Evolutionary conservation across 306 rosid species (phyloP).

Genomic region (Prunus davidiana): DNA sequence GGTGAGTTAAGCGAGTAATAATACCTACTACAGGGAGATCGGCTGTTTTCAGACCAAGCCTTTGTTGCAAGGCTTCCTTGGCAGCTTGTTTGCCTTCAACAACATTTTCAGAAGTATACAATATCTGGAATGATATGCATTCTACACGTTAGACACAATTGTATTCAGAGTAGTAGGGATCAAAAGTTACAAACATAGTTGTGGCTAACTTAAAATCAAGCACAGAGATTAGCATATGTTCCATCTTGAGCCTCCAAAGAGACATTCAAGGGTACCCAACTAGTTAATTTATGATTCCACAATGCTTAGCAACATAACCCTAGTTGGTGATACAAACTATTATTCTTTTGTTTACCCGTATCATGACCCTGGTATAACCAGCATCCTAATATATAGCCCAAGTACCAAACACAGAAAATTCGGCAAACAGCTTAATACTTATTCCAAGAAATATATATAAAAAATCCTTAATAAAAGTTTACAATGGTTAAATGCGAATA

Average conservation of each 20-base stretch:
- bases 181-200: background rate
- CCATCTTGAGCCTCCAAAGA: background rate
- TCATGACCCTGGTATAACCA: background rate
- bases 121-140: slow-evolving; percentile 48
- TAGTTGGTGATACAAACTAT: background rate
- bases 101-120: slow-evolving; percentile 88
- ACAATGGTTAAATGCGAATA: background rate
- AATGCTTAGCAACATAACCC: background rate
- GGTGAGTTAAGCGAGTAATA: slow-evolving; percentile 85
- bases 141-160: slow-evolving; percentile 23
- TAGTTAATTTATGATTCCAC: background rate
- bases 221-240: background rate
- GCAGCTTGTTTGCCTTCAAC: slow-evolving; percentile 93
- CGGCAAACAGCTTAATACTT: background rate
- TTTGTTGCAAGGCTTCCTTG: slow-evolving; percentile 83
- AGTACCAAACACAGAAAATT: background rate
- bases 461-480: background rate
- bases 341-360: background rate
- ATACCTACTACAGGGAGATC: slow-evolving; percentile 89
- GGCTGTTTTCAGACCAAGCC: slow-evolving; percentile 61
- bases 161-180: background rate
- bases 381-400: background rate
- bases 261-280: background rate
- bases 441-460: background rate
- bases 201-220: background rate